Conservation (phyloP, 345 rosid genomes). For the Triadica sebifera region DNA sequence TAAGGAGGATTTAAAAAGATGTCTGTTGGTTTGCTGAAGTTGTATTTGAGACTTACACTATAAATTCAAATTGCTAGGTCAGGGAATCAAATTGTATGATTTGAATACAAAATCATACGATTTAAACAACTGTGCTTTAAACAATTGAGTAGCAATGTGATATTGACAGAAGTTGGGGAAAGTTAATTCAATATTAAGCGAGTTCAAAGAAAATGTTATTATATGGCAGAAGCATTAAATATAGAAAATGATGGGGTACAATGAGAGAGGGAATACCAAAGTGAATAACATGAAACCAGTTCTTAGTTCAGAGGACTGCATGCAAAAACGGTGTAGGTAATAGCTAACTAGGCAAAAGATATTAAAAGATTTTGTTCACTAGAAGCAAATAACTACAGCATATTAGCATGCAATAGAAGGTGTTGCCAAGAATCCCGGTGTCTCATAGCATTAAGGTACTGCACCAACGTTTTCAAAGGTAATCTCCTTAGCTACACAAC, state of each 20-base stretch:
- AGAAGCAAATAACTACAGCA: too few species aligned
- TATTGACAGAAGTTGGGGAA: not conserved
- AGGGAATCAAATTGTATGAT: too few species aligned
- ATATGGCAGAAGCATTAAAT: not conserved
- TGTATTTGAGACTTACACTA: too few species aligned
- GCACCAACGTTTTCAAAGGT: not conserved
- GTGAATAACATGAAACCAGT: not conserved
- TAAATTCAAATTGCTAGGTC: too few species aligned
- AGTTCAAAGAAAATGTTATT: too few species aligned
- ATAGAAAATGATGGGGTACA: not conserved
- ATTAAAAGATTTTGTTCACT: not conserved
- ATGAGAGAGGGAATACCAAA: not conserved
- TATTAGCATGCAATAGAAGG: not conserved
- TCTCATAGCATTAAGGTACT: not conserved
- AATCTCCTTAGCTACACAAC: not conserved
- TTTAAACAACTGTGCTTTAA: too few species aligned
- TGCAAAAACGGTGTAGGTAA: not conserved
- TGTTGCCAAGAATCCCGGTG: not conserved
- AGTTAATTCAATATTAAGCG: not conserved
- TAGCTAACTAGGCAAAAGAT: not conserved
- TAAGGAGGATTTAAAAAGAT: too few species aligned
- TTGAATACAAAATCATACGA: too few species aligned
- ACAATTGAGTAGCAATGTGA: too few species aligned
- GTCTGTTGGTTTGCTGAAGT: too few species aligned
- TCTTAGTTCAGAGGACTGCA: not conserved